Evolutionary conservation across 345 rosid species (phyloP).

Genomic region (Populus ilicifolia): DNA sequence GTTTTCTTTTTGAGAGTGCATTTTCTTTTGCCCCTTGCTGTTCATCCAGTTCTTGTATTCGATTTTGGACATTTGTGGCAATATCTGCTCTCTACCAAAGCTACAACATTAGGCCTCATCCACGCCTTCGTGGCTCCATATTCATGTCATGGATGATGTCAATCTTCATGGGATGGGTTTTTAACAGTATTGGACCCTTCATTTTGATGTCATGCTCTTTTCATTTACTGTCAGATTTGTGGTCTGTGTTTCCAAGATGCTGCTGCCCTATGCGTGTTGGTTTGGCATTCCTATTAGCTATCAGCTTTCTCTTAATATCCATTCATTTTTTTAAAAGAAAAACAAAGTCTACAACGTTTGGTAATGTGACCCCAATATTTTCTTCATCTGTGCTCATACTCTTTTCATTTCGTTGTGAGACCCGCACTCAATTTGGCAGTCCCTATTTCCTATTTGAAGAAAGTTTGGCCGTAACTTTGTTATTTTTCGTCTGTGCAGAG

Average conservation of each 20-base stretch:
- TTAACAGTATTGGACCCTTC: not conserved
- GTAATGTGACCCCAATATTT: not conserved
- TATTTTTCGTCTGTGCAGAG: not conserved
- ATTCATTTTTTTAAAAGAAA: not conserved
- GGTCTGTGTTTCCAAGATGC: not conserved
- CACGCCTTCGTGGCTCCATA: not conserved
- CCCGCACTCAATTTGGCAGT: not conserved
- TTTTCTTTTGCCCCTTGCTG: not conserved
- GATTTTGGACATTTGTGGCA: not conserved
- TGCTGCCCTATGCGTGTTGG: not conserved
- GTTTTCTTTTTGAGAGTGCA: not conserved
- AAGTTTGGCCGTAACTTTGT: not conserved
- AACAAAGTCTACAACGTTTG: not conserved
- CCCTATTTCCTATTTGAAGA: not conserved
- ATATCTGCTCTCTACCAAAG: not conserved
- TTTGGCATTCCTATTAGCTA: not conserved
- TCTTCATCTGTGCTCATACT: not conserved
- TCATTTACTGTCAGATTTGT: not conserved
- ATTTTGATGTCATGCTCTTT: not conserved
- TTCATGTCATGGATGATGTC: not conserved
- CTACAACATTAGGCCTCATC: not conserved
- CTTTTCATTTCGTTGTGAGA: not conserved
- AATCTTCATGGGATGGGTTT: not conserved
- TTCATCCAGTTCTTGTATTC: not conserved
- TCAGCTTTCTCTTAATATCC: not conserved